Evolutionary conservation across 2,329 filamentous ascomycete species (phyloP), one percentile per base, ranked within the genome.

Genomic region (Verticillium isaacii): DNA sequence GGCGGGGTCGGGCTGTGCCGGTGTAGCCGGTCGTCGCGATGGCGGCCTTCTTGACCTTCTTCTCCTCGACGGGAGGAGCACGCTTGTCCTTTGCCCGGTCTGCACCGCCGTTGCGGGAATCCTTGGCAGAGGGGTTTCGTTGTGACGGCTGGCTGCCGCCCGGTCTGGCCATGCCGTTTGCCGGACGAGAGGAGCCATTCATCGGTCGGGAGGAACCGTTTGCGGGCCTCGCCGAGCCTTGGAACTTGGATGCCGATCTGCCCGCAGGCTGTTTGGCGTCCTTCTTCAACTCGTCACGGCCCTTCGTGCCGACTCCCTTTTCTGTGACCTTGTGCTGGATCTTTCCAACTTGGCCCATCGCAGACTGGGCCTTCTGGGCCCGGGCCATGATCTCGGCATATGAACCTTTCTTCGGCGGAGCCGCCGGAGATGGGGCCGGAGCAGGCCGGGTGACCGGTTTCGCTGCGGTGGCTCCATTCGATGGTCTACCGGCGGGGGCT

Each of bases 261-360:
- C 59, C 54, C 6, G 50, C 58, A n/a, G 66, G 61, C 41, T 68
- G 67, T n/a, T 71, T 73, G n/a, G 70, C 69, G 34, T 80, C 80
- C 56, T 82, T 81, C 66, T 79, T 79, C 32, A 74, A 65, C 25
- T 76, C 74, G 63, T 80, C 76, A 32, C 84, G 81, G 64, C 87
- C 81, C 63, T 80, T 82, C 72, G 81, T 89, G 64, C 76, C 80
- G 7, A 82, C 76, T n/a, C 82, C 74, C 69, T 87, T 89, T 67
- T 90, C 89, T 1, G 87, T 83, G 23, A 88, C 82, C 71, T 92
- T 92, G 73, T 92, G 89, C 71, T 91, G 89, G 66, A 92, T 91
- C 67, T 86, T 87, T 61, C 89, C 89, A 29, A 89, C 81, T 67
- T 83, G 83, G n/a, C 79, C 83, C 77, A 85, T 83, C 50, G 77